Evolutionary conservation across 1,139 yeast genomes (phyloP).

Genomic region (Kodamaea sp.): DNA sequence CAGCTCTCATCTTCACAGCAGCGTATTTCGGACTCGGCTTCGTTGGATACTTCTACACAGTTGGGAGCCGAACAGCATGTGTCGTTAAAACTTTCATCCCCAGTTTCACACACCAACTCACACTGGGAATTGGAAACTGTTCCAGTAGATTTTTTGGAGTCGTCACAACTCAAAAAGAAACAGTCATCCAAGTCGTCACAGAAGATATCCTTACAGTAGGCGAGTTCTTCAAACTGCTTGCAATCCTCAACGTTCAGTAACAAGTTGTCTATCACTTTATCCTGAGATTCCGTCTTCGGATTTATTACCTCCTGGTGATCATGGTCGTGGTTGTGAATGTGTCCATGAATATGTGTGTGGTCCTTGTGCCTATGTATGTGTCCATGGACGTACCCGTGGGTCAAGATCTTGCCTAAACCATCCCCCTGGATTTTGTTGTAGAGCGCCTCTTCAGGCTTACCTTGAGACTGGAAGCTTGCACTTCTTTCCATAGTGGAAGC

Average conservation of each 20-base stretch:
- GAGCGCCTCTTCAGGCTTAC: background rate
- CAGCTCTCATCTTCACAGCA: conserved; percentile 10
- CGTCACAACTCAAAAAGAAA: conserved; percentile 39
- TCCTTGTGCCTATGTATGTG: conserved; percentile 66
- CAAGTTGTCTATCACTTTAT: background rate
- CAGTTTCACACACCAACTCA: conserved; percentile 4
- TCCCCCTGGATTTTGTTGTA: background rate
- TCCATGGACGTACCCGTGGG: conserved; percentile 65
- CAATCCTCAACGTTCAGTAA: conserved; percentile 19
- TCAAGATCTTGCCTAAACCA: conserved; percentile 14
- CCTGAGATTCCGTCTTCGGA: conserved; percentile 1
- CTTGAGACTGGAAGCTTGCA: too few relatives aligned
- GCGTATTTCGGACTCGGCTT: conserved; percentile 3
- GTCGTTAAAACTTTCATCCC: conserved; percentile 1
- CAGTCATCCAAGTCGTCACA: conserved; percentile 51
- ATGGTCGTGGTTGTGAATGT: conserved; percentile 57
- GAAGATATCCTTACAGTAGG: conserved; percentile 42
- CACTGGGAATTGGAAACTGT: conserved; percentile 1
- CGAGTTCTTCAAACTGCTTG: conserved; percentile 33
- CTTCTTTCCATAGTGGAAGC: too few relatives aligned
- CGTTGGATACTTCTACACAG: conserved; percentile 14
- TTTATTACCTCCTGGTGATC: conserved; percentile 12
- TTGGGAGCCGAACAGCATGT: conserved; percentile 21
- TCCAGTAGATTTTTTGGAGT: conserved; percentile 12
- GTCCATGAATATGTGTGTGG: conserved; percentile 70